Evolutionary conservation across 2,329 filamentous ascomycete genomes (phyloP).

Genomic region (Lachnellula arida): DNA sequence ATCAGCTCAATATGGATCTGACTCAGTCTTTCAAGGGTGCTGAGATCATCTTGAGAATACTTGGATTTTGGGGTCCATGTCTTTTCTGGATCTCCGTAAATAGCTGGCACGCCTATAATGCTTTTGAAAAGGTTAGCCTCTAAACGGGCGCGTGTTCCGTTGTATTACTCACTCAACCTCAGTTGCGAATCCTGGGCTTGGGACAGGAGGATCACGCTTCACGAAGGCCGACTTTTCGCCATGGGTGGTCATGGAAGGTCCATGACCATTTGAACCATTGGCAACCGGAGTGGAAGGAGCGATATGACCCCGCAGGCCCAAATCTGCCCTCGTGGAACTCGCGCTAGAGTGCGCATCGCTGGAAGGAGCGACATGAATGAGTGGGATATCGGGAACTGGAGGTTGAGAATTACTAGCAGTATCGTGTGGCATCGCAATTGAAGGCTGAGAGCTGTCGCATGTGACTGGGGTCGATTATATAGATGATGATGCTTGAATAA

Average conservation of each 20-base stretch:
- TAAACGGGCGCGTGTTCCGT: not conserved
- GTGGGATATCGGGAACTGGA: not conserved
- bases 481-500: not conserved
- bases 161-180: conserved; percentile 1
- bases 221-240: not conserved
- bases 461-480: not conserved
- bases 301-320: not conserved
- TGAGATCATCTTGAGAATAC: conserved; percentile 1
- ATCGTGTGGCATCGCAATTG: not conserved
- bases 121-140: not conserved
- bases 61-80: conserved; percentile 1
- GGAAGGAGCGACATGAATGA: not conserved
- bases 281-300: not conserved
- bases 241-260: not conserved
- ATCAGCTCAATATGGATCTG: not conserved
- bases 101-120: conserved; percentile 1
- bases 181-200: not conserved
- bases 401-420: not conserved
- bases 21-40: not conserved
- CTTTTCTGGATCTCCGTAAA: conserved; percentile 2
- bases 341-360: not conserved
- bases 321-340: not conserved
- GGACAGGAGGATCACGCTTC: conserved; percentile 1
- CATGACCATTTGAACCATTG: not conserved
- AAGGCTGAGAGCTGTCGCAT: not conserved